Evolutionary conservation across 768 basidiomycete genomes (phyloP), one percentile per base, ranked within the genome.

Genomic region (Kwoniella dejecticola): DNA sequence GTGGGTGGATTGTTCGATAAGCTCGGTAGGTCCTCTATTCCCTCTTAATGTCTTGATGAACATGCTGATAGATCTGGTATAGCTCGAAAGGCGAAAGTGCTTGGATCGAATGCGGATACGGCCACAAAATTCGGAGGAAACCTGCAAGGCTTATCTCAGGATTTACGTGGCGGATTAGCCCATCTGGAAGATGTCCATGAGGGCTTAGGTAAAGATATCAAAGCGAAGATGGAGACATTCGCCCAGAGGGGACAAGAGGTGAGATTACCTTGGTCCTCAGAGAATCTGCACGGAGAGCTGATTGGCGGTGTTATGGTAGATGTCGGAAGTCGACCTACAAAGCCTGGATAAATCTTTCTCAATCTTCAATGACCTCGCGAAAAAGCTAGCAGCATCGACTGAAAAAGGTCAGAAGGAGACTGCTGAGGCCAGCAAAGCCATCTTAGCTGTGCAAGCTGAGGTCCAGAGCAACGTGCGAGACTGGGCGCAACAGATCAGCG

Each of bases 1-100:
- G 82, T 94, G 36, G 75, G 77, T 1, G 85, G 85, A 0, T 79
- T 94, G 23, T 90, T 91, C 65, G 85, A 85, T 42, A 96, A 95
- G 79, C 84, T 96, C 46, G 89, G 92, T 92, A 71, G 71, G 85
- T 52, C 19, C 36, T 36, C 21, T n/a, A n/a, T n/a, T 23, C 24
- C 5, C 36, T 10, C 7, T 19, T n/a, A 15, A 30, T 17, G 48
- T 15, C 5, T 15, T 24, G 41, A 41, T 50, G 1, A 30, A 33
- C 7, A 36, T 36, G 29, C 48, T 49, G 23, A 48, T n/a, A 1
- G 15, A 2, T 2, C 3, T 5, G 23, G 13, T 33, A 15, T 65
- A 94, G 92, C 89, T 41, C 88, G 93, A 60, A 92, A 89, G 72
- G 81, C 85, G 30, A 80, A 80, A 23, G 82, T 85, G 11, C 82